phyloP scores from a whole-genome alignment of 371 early-diverging fungal species.

The Gilbertella persicaria region DNA sequence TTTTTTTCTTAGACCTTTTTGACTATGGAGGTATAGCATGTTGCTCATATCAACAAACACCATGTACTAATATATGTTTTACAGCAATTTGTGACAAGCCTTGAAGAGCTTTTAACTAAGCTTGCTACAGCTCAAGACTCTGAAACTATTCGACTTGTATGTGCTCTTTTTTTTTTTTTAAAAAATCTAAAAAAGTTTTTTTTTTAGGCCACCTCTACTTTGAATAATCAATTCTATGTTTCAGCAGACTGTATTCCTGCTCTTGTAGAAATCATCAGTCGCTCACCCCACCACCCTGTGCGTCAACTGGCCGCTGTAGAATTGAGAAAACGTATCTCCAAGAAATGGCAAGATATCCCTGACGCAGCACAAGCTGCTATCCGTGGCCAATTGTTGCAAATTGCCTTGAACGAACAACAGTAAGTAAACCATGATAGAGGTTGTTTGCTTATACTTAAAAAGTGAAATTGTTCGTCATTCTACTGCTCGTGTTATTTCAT shows the following conservation, averaged over 20 bases:
- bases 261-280: constrained; percentile 64
- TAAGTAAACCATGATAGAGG: constrained; percentile 23
- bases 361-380: constrained; percentile 55
- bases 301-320: constrained; percentile 91
- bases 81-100: constrained; percentile 46
- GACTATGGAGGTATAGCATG: constrained; percentile 14
- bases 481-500: constrained; percentile 84
- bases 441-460: not conserved
- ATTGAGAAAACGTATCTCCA: constrained; percentile 76
- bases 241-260: constrained; percentile 72
- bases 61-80: no score
- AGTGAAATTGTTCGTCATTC: constrained; percentile 79
- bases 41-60: not conserved
- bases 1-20: constrained; percentile 1
- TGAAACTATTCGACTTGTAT: constrained; percentile 51
- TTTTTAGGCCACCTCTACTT: constrained; percentile 63
- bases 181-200: not conserved
- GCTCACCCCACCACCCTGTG: constrained; percentile 60
- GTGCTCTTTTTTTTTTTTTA: constrained; percentile 4
- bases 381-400: constrained; percentile 64
- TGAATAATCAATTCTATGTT: constrained; percentile 70
- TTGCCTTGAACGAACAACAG: constrained; percentile 75
- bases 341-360: constrained; percentile 74
- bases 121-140: constrained; percentile 51
- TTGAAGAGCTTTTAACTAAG: constrained; percentile 50